phyloP scores from a whole-genome alignment of 306 rosid species.

The Trifolium repens region DNA sequence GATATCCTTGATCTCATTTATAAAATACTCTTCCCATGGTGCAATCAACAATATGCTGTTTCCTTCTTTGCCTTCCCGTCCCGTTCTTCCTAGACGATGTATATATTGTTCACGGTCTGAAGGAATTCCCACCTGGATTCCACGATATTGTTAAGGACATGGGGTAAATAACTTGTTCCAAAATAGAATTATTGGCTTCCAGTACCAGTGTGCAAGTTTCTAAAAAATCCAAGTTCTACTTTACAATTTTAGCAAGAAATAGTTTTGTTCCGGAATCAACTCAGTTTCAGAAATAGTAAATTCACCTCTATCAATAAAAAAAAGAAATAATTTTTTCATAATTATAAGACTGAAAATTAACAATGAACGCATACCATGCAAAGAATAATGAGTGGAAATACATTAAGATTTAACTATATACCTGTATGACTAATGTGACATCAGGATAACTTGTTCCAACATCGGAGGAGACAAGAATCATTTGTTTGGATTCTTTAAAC shows the following conservation, averaged over 20 bases:
- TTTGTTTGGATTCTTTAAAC: slow-evolving; percentile 71
- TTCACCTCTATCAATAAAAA: background rate
- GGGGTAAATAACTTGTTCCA: slow-evolving; percentile 6
- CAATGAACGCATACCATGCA: slow-evolving; percentile 13
- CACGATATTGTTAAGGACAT: slow-evolving; percentile 11
- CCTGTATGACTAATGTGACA: slow-evolving; percentile 95
- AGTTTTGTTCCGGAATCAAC: background rate
- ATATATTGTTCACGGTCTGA: slow-evolving; percentile 84
- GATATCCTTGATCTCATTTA: slow-evolving; percentile 76
- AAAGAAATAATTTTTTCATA: background rate
- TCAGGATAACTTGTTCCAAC: slow-evolving; percentile 97
- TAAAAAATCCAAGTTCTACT: slow-evolving; percentile 20
- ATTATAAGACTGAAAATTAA: background rate
- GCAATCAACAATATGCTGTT: slow-evolving; percentile 78
- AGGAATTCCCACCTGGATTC: slow-evolving; percentile 82
- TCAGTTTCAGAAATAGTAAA: background rate
- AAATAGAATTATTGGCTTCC: slow-evolving; percentile 14
- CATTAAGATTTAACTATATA: slow-evolving; percentile 38
- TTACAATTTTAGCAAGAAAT: slow-evolving; percentile 10
- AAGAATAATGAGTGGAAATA: slow-evolving; percentile 14
- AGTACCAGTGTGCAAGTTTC: background rate
- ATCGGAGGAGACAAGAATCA: slow-evolving; percentile 89
- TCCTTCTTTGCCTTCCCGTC: slow-evolving; percentile 91
- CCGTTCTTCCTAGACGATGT: slow-evolving; percentile 96
- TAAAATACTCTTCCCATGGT: slow-evolving; percentile 93